Base-by-base conservation (phyloP, 1,284 basidiomycete species). In the Prillingera fragicola region DNA sequence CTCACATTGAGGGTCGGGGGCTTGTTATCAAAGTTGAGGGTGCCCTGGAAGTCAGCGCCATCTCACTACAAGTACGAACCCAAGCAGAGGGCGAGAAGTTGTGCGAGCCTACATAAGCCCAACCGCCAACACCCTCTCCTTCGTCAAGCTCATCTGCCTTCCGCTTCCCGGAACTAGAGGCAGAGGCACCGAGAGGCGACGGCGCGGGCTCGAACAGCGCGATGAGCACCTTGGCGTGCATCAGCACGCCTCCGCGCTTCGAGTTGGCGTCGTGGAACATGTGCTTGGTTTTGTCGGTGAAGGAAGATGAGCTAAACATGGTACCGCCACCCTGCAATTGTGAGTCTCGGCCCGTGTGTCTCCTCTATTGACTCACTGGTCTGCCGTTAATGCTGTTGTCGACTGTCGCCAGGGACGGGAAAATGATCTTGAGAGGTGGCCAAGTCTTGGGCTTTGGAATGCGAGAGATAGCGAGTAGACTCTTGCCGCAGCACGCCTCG, bases 211-310 rank as follows among this genome's bases (percentile, higher is more conserved):
- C 62, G 42, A 68, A 71, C 1, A 59, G 35, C 0, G 56, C 65
- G 13, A 69, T 53, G 9, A 71, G 45, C 40, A 67, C 68, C 55
- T 72, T 73, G 17, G 67, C 55, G 47, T 73, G 71, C 67, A 73
- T 70, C 35, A 73, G 48, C 3, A 70, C 60, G 3, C 64, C 65
- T 12, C 69, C 69, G 8, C 63, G 52, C 41, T 73, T 71, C 19
- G 68, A 70, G 33, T 67, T 67, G 8, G 65, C 56, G 33, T 70
- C 67, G 43, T 67, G 56, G 48, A 69, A 70, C 8, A 68, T 47
- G 0, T 32, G 17, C 29, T 50, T 53, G 0, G 66, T 64, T 8
- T 52, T 42, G 1, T 49, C 46, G 13, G 56, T 63, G 45, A 52
- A 67, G 8, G 54, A 57, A 4, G 32, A 33, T 13, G 59, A 62